These are phyloP conservation scores for Fusarium armeniacum DNA, from an alignment of 2,329 filamentous ascomycete species.

Conservation along the genomic window DNA sequence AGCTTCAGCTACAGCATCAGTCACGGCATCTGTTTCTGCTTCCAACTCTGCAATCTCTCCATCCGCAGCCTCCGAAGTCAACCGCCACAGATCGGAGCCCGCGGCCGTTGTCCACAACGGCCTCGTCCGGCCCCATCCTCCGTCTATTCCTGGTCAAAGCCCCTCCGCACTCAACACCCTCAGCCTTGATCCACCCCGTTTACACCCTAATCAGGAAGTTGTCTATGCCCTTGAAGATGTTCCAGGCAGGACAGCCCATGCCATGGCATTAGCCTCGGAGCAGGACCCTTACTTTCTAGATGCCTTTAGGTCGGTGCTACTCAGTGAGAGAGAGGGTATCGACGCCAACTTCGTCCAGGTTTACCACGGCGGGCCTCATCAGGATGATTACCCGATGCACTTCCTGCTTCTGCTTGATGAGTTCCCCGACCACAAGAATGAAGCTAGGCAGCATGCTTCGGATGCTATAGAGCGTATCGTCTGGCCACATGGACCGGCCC, in stretches of 20 bases:
- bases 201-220: slow-evolving; percentile 22
- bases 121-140: slow-evolving; percentile 37
- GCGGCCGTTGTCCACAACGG: slow-evolving; percentile 49
- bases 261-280: slow-evolving; percentile 61
- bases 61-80: slow-evolving; percentile 26
- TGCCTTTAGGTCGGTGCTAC: slow-evolving; percentile 62
- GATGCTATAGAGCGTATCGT: slow-evolving; percentile 60
- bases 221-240: slow-evolving; percentile 60
- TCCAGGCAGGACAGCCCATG: slow-evolving; percentile 59
- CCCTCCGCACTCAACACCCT: not conserved
- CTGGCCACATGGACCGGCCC: slow-evolving; percentile 56
- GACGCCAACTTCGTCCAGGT: slow-evolving; percentile 62
- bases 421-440: slow-evolving; percentile 60
- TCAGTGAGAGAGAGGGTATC: slow-evolving; percentile 60
- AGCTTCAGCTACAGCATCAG: slow-evolving; percentile 17
- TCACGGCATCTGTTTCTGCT: slow-evolving; percentile 23
- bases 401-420: slow-evolving; percentile 61
- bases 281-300: slow-evolving; percentile 63
- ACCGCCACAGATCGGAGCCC: slow-evolving; percentile 25
- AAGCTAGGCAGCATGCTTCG: slow-evolving; percentile 56
- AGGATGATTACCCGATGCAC: slow-evolving; percentile 59
- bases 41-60: slow-evolving; percentile 37
- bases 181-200: slow-evolving; percentile 21
- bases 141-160: slow-evolving; percentile 11
- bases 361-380: slow-evolving; percentile 53